Conservation (phyloP, 768 basidiomycete species). For the Xerocomellus dryophilus region DNA sequence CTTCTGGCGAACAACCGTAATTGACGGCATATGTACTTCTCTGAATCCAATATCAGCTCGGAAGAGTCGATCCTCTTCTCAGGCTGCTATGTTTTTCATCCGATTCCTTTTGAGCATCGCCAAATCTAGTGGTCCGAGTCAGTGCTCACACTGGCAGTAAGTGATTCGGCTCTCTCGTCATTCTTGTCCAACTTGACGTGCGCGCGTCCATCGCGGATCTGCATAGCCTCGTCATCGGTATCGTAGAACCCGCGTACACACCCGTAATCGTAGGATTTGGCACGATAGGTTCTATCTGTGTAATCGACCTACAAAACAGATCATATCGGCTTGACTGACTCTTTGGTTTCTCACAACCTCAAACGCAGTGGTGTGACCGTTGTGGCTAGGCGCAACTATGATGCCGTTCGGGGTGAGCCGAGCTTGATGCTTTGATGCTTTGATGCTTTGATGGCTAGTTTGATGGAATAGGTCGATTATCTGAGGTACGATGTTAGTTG, state of each 20-base stretch:
- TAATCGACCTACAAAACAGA: neutral
- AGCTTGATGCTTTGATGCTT: too few relatives aligned
- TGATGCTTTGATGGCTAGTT: too few relatives aligned
- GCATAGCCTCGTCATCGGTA: too few relatives aligned
- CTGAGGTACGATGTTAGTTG: neutral
- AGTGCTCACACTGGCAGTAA: neutral
- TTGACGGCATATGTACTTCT: too few relatives aligned
- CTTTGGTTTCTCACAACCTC: slow-evolving; percentile 41
- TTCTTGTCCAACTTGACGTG: neutral
- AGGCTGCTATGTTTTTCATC: neutral
- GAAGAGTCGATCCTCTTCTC: neutral
- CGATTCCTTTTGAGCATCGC: neutral
- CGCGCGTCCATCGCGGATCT: too few relatives aligned
- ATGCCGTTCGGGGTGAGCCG: slow-evolving; percentile 46
- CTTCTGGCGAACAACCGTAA: too few relatives aligned
- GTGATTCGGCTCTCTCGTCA: neutral
- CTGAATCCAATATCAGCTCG: neutral
- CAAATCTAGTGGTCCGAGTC: neutral
- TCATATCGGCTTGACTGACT: neutral
- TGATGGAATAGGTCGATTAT: neutral
- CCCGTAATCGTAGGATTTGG: slow-evolving; percentile 55
- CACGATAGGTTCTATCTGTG: slow-evolving; percentile 64
- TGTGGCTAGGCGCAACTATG: slow-evolving; percentile 70
- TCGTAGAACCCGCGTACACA: slow-evolving; percentile 3
- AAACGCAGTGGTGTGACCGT: slow-evolving; percentile 64